Evolutionary conservation across 1,139 yeast species (phyloP).

Genomic region (Candida mesenterica): DNA sequence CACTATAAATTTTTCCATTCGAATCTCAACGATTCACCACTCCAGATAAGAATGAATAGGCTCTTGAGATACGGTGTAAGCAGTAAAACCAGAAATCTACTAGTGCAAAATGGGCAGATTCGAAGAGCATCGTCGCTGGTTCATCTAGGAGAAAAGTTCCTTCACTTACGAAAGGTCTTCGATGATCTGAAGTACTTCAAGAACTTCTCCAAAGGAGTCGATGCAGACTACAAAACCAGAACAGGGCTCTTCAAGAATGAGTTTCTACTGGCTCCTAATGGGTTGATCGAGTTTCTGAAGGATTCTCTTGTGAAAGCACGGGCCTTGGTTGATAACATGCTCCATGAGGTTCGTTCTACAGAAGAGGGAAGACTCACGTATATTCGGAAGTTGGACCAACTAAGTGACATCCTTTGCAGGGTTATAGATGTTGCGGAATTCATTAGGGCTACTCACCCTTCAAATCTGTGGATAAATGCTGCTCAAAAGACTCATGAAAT

Average conservation of each 20-base stretch:
- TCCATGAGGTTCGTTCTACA: constrained; percentile 38
- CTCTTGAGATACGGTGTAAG: neutral
- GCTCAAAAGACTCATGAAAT: constrained; percentile 88
- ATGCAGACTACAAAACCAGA: no score
- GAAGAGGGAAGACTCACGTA: constrained; percentile 50
- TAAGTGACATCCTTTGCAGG: constrained; percentile 86
- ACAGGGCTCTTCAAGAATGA: constrained; percentile 78
- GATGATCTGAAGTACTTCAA: constrained; percentile 46
- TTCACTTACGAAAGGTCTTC: constrained; percentile 35
- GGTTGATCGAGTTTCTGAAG: constrained; percentile 65
- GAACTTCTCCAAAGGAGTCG: constrained; percentile 24
- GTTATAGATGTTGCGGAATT: constrained; percentile 95
- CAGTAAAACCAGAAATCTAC: neutral
- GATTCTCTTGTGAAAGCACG: constrained; percentile 65
- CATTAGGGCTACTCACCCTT: constrained; percentile 85
- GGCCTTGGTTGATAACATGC: constrained; percentile 54
- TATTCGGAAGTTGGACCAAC: constrained; percentile 70
- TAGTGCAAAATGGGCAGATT: neutral
- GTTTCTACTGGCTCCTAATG: constrained; percentile 64
- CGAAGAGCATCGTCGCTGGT: no score
- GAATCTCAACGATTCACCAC: no score
- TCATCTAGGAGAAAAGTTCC: constrained; percentile 1
- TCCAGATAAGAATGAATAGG: constrained; percentile 1
- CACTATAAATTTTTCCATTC: no score
- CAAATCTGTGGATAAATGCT: constrained; percentile 63